Evolutionary conservation across 768 basidiomycete species (phyloP).

Genomic region (Asterophora lycoperdoides): DNA sequence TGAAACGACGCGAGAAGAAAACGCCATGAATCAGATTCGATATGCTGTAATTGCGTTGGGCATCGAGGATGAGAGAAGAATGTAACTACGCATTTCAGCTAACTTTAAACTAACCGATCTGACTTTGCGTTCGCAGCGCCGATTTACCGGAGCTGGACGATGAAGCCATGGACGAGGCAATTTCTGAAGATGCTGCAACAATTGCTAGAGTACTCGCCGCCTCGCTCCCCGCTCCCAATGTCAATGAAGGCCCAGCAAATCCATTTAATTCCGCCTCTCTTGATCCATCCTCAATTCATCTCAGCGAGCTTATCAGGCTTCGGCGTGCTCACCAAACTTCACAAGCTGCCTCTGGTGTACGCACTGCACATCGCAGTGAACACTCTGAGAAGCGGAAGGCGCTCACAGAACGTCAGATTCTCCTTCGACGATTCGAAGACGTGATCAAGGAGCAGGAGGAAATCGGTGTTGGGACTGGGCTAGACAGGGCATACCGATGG

Average conservation of each 20-base stretch:
- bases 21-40: too few relatives aligned
- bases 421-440: conserved; percentile 9
- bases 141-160: conserved; percentile 1
- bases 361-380: neutral
- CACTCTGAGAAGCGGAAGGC: neutral
- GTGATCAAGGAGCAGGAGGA: conserved; percentile 8
- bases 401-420: neutral
- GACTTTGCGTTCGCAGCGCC: neutral
- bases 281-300: too few relatives aligned
- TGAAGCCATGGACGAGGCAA: neutral
- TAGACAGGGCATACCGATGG: too few relatives aligned
- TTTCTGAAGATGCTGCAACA: neutral
- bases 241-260: too few relatives aligned
- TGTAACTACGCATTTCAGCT: too few relatives aligned
- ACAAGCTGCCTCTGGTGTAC: conserved; percentile 4
- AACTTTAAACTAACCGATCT: too few relatives aligned
- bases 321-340: neutral
- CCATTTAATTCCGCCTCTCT: too few relatives aligned
- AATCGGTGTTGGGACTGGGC: too few relatives aligned
- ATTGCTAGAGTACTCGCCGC: neutral
- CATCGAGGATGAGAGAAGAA: too few relatives aligned
- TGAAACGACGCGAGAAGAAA: too few relatives aligned
- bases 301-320: neutral
- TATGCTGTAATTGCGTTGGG: too few relatives aligned
- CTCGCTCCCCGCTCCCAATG: neutral